Evolutionary conservation across 1,284 basidiomycete species (phyloP).

Genomic region (Pterula multifida): DNA sequence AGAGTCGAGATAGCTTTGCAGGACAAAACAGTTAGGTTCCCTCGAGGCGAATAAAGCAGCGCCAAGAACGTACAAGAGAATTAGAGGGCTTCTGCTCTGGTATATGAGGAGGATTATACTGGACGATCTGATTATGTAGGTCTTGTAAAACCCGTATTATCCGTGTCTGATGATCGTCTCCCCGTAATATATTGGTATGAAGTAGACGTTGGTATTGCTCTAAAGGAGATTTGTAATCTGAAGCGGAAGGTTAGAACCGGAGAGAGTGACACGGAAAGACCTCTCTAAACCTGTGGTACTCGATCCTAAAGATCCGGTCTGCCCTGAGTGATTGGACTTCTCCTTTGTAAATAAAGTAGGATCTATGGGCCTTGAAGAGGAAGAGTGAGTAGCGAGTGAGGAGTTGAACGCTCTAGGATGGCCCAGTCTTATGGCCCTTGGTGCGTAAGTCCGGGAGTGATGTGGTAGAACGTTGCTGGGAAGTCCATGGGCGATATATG

Average conservation of each 20-base stretch:
- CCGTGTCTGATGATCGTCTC: slow-evolving; percentile 75
- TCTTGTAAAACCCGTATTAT: slow-evolving; percentile 79
- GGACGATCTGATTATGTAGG: slow-evolving; percentile 62
- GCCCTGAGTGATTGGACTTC: background rate
- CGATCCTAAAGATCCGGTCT: background rate
- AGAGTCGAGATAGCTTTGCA: slow-evolving; percentile 54
- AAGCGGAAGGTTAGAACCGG: background rate
- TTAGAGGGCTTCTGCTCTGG: slow-evolving; percentile 27
- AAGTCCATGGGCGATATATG: background rate
- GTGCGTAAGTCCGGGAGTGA: background rate
- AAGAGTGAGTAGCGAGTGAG: slow-evolving; percentile 19
- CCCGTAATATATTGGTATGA: slow-evolving; percentile 52
- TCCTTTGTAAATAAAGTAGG: background rate
- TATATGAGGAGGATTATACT: slow-evolving; percentile 63
- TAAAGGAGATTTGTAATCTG: slow-evolving; percentile 33
- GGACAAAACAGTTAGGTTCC: no score
- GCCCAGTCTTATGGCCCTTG: slow-evolving; percentile 3
- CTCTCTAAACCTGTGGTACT: background rate
- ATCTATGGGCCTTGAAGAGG: background rate
- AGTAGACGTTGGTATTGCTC: slow-evolving; percentile 71
- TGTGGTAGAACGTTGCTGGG: background rate
- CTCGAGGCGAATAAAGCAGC: slow-evolving; percentile 4
- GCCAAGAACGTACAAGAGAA: slow-evolving; percentile 24
- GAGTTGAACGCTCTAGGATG: slow-evolving; percentile 22
- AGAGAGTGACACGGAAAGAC: background rate